These are phyloP conservation scores for Pyricularia grisea DNA, from an alignment of 2,329 filamentous ascomycete genomes.

Conservation along the genomic window DNA sequence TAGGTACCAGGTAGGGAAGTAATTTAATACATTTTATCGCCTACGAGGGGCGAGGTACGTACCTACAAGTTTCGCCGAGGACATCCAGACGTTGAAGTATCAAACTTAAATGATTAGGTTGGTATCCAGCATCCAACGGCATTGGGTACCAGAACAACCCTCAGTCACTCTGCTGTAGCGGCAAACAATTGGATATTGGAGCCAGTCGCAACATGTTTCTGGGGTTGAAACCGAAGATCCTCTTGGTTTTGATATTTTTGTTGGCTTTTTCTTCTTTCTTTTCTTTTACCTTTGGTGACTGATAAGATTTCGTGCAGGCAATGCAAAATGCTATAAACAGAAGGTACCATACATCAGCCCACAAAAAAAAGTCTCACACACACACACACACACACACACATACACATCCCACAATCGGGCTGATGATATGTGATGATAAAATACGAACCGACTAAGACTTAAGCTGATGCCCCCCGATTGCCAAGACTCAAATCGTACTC, in stretches of 20 bases:
- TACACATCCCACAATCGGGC: neutral
- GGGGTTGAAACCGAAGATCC: neutral
- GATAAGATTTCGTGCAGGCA: neutral
- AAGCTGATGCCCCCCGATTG: neutral
- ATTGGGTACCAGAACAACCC: neutral
- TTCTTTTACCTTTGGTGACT: neutral
- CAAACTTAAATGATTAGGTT: neutral
- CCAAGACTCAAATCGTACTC: neutral
- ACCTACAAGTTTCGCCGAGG: neutral
- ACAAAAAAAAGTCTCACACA: neutral
- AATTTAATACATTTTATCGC: neutral
- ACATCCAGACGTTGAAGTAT: neutral
- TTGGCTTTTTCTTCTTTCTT: neutral
- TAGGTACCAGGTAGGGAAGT: neutral
- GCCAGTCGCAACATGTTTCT: neutral
- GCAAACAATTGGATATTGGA: neutral
- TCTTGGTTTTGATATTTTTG: neutral
- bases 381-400: too few relatives aligned
- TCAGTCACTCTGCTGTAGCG: neutral
- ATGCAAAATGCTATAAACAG: neutral
- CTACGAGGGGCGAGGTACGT: neutral
- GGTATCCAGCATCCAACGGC: neutral
- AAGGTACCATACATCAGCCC: neutral
- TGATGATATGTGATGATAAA: neutral
- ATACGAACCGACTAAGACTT: neutral